Conservation (phyloP, 1,284 basidiomycete genomes). For the Apiotrichum veenhuisii region DNA sequence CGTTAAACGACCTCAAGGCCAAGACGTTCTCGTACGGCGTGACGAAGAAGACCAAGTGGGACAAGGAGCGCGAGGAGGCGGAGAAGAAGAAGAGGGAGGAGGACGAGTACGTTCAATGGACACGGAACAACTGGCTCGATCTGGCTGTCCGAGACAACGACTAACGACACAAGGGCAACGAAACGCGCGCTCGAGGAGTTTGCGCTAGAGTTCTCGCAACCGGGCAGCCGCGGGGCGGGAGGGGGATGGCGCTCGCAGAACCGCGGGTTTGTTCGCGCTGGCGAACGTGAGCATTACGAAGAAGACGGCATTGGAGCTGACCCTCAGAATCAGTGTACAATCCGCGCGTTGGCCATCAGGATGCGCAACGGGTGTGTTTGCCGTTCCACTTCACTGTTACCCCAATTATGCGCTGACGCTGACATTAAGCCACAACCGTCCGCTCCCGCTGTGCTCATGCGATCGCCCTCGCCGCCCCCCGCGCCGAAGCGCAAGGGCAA, state of each 20-base stretch:
- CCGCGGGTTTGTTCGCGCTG: slow-evolving; percentile 67
- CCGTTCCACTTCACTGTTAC: too few relatives aligned
- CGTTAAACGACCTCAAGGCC: slow-evolving; percentile 45
- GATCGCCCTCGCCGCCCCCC: slow-evolving; percentile 53
- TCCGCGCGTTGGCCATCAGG: not conserved
- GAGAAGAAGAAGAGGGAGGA: slow-evolving; percentile 80
- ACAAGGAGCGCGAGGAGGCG: slow-evolving; percentile 80
- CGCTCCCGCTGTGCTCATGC: slow-evolving; percentile 60
- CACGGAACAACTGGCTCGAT: too few relatives aligned
- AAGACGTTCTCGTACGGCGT: slow-evolving; percentile 49
- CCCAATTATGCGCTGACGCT: not conserved
- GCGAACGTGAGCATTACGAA: slow-evolving; percentile 34
- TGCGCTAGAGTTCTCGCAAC: slow-evolving; percentile 11
- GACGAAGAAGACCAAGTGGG: slow-evolving; percentile 61
- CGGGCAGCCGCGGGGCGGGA: slow-evolving; percentile 6
- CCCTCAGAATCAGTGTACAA: not conserved
- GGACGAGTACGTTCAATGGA: slow-evolving; percentile 46
- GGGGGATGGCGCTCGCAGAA: not conserved
- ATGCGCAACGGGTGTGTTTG: not conserved
- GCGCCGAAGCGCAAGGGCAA: slow-evolving; percentile 75
- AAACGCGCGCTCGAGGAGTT: slow-evolving; percentile 13
- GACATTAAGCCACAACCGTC: not conserved
- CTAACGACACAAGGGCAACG: too few relatives aligned
- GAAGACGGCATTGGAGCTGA: not conserved
- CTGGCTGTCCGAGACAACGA: too few relatives aligned